Percentiles rank a stretch among this genome's conserved stretches.
phyloP scores from a whole-genome alignment of 768 basidiomycete species.

The Hydnum rufescens region DNA sequence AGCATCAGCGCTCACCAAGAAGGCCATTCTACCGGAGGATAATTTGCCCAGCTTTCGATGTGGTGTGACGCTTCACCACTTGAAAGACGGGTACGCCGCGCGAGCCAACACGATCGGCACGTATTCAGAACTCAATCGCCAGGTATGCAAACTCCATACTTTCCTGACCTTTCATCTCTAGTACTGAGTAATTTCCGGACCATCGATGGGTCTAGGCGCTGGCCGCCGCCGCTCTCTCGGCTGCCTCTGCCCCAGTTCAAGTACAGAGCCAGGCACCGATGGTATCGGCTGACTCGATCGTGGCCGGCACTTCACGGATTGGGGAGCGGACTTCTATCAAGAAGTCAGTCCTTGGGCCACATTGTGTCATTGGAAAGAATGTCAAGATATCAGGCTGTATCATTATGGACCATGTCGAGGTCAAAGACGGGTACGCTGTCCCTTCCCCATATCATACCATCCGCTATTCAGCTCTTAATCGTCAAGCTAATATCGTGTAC shows the following conservation, averaged over 20 bases:
- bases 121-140: slow-evolving; percentile 64
- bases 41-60: slow-evolving; percentile 33
- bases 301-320: slow-evolving; percentile 68
- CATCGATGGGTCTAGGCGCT: neutral
- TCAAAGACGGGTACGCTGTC: slow-evolving; percentile 57
- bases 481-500: too few species aligned
- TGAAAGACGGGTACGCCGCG: slow-evolving; percentile 34
- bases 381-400: slow-evolving; percentile 70
- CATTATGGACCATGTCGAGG: slow-evolving; percentile 70
- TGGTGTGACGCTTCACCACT: slow-evolving; percentile 39
- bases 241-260: slow-evolving; percentile 17
- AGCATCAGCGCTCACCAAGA: slow-evolving; percentile 15
- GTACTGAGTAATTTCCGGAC: neutral
- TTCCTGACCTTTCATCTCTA: too few species aligned
- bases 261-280: too few species aligned
- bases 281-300: slow-evolving; percentile 62
- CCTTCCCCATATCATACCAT: neutral
- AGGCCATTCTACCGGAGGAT: neutral
- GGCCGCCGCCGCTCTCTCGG: neutral
- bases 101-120: slow-evolving; percentile 59
- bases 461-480: neutral
- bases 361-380: slow-evolving; percentile 69
- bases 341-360: slow-evolving; percentile 56
- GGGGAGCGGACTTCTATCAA: slow-evolving; percentile 68
- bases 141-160: slow-evolving; percentile 26